phyloP scores from a whole-genome alignment of 371 early-diverging fungal species.

The Haplosporangium sp. region DNA sequence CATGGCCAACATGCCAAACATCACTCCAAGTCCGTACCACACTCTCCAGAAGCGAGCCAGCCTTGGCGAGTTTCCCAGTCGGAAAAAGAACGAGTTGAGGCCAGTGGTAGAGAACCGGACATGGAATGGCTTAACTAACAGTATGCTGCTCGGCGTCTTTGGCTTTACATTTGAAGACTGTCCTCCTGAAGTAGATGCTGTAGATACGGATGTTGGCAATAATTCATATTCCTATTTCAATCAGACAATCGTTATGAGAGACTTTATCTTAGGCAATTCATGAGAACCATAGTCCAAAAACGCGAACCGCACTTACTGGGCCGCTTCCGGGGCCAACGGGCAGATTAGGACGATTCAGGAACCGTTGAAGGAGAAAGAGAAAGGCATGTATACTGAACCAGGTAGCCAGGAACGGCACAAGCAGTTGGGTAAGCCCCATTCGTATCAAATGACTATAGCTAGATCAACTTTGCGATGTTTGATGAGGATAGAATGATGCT shows the following conservation, averaged over 20 bases:
- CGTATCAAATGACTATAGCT: no score
- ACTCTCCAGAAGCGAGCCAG: slow-evolving; percentile 63
- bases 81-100: slow-evolving; percentile 62
- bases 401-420: slow-evolving; percentile 44
- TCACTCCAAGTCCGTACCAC: slow-evolving; percentile 71
- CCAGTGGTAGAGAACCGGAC: slow-evolving; percentile 70
- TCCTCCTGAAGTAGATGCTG: neutral
- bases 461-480: neutral
- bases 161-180: slow-evolving; percentile 16
- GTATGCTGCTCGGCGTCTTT: slow-evolving; percentile 15
- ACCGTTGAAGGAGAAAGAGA: slow-evolving; percentile 49
- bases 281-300: no score
- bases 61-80: slow-evolving; percentile 59
- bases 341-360: slow-evolving; percentile 49
- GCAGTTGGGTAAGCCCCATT: slow-evolving; percentile 36
- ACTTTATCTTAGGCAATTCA: no score
- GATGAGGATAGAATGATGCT: neutral
- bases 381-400: slow-evolving; percentile 51
- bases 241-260: neutral
- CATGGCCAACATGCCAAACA: slow-evolving; percentile 64
- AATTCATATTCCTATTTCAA: slow-evolving; percentile 35
- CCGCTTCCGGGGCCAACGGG: slow-evolving; percentile 48
- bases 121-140: slow-evolving; percentile 59
- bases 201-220: slow-evolving; percentile 23
- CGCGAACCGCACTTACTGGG: slow-evolving; percentile 19